Base-by-base conservation (phyloP, 2,329 filamentous ascomycete species). In the Zasmidium angulare region DNA sequence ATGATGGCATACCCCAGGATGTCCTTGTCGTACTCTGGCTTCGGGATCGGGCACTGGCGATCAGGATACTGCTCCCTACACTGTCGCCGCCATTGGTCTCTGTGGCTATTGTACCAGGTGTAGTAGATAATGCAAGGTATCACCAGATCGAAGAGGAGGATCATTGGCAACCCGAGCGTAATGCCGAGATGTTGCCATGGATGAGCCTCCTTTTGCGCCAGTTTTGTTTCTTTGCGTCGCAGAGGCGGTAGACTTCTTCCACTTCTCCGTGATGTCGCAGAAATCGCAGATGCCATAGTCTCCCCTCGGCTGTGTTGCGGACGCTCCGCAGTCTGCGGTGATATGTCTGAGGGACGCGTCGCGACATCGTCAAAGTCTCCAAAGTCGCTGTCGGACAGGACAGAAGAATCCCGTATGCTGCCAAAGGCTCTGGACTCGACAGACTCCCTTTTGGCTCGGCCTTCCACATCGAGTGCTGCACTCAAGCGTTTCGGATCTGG, bases 81-180 rank as follows among this genome's bases (percentile, higher is more conserved):
- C 19, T 65, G 40, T 2, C 56, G 53, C 21, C 59, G 31, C 63
- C 67, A 65, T 21, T 55, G 31, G 10, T 58, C 40, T 3, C 54
- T 49, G 14, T 63, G 61, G 2, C 54, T 63, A 50, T 68, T 62
- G 43, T 67, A 70, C 70, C 70, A 72, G 29, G 63, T 63, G 56
- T 72, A 72, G 64, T 71, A 72, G 29, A 71, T 67, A 22, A 72
- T 71, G 62, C 65, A 68, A 3, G 70, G 70, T 1, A 72, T 64
- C 22, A 71, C 59, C 31, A 72, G 58, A 48, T 72, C 70, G 63
- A 71, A 71, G 17, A 71, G 53, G 14, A 70, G 46, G 40, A 72
- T 68, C 65, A 70, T 70, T 9, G 70, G 70, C 3, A 68, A 52
- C 12, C 70, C 70, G 11, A 72, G 62, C 1, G 70, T 71, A 40